Percentiles rank a stretch among this genome's conserved stretches.
Conservation (phyloP, 1,284 basidiomycete species). For the Moniliophthora roreri region DNA sequence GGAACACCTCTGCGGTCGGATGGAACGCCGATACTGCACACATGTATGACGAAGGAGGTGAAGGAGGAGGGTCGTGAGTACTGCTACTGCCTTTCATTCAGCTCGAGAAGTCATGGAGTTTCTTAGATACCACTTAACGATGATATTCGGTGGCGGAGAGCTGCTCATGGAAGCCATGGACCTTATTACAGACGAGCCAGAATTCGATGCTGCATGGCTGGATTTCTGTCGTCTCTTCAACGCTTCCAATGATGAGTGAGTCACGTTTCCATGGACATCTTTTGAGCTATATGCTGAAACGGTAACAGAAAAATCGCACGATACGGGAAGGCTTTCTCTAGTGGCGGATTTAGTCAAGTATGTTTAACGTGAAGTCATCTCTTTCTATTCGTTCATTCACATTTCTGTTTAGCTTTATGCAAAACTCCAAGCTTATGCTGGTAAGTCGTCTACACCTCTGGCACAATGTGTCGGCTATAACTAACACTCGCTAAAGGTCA, state of each 20-base stretch:
- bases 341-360: constrained; percentile 37
- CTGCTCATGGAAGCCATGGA: constrained; percentile 44
- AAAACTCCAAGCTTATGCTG: constrained; percentile 43
- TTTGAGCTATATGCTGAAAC: neutral
- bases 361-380: neutral
- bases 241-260: constrained; percentile 37
- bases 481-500: constrained; percentile 20
- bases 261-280: neutral
- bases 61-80: constrained; percentile 33
- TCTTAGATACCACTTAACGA: constrained; percentile 35
- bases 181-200: constrained; percentile 36
- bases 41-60: constrained; percentile 38
- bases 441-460: constrained; percentile 14
- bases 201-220: constrained; percentile 41
- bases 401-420: constrained; percentile 32
- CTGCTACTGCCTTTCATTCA: neutral
- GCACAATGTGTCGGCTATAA: neutral
- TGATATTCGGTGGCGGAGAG: constrained; percentile 45
- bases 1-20: constrained; percentile 37
- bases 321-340: constrained; percentile 36
- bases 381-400: neutral
- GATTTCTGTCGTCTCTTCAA: constrained; percentile 41
- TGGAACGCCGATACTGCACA: constrained; percentile 42
- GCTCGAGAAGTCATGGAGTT: neutral
- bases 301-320: constrained; percentile 32